Evolutionary conservation across 441 rosid species (phyloP).

Genomic region (Hypseocharis bilobata): DNA sequence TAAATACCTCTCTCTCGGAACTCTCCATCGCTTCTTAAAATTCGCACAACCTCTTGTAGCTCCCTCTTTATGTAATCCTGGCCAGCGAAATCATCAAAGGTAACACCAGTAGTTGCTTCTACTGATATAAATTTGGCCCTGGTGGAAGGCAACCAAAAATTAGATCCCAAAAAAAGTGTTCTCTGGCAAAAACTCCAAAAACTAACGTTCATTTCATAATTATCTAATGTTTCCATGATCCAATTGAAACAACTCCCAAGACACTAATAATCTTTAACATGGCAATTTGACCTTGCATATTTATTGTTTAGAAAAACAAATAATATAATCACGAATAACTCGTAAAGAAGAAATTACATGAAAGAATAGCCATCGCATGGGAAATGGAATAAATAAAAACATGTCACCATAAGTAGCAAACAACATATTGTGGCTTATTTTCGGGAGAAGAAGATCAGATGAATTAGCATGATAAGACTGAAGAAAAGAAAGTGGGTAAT

Average conservation of each 20-base stretch:
- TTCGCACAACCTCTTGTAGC: conserved; percentile 79
- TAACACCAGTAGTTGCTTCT: conserved; percentile 86
- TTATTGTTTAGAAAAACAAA: no score
- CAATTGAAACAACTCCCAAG: neutral
- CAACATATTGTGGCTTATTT: no score
- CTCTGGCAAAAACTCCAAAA: no score
- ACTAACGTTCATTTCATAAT: neutral
- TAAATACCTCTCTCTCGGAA: conserved; percentile 81
- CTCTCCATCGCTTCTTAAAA: conserved; percentile 80
- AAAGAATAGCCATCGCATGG: no score
- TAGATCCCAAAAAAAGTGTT: conserved; percentile 15
- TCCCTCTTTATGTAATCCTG: conserved; percentile 91
- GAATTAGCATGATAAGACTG: no score
- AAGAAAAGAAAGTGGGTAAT: no score
- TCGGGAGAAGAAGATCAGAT: no score
- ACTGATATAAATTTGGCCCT: conserved; percentile 94
- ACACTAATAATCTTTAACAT: neutral
- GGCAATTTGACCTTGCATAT: no score
- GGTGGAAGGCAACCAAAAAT: conserved; percentile 24
- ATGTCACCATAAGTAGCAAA: no score
- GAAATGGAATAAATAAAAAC: no score
- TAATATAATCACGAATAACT: no score
- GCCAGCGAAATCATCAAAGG: conserved; percentile 96
- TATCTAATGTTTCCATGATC: conserved; percentile 10
- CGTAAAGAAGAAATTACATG: no score